A percentile compares a stretch with the other conserved stretches of the same genome.
Evolutionary conservation across 1,139 yeast species (phyloP).

Genomic region (Blastobotrys capitulatus): DNA sequence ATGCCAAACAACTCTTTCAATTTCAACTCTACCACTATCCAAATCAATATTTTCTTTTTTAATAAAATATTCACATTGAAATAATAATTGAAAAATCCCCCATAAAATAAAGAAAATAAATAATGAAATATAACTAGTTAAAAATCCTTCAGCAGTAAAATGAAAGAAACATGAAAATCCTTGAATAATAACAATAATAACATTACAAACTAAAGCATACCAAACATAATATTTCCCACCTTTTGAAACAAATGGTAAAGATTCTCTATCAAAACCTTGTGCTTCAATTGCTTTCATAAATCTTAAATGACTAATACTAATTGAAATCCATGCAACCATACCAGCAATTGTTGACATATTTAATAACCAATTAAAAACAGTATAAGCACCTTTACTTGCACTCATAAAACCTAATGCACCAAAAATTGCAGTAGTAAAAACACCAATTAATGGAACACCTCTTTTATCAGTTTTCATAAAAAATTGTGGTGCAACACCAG

Average conservation of each 20-base stretch:
- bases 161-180: conserved; percentile 60
- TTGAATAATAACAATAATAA: conserved; percentile 52
- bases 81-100: conserved; percentile 45
- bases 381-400: conserved; percentile 33
- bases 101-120: conserved; percentile 51
- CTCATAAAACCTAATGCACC: conserved; percentile 43
- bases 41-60: conserved; percentile 63
- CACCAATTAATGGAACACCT: conserved; percentile 66
- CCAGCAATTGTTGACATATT: conserved; percentile 53
- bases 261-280: conserved; percentile 51
- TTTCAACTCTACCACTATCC: conserved; percentile 67
- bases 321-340: conserved; percentile 61
- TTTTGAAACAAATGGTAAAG: conserved; percentile 52
- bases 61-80: conserved; percentile 48
- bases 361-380: conserved; percentile 50
- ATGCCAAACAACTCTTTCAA: conserved; percentile 18
- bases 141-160: conserved; percentile 58
- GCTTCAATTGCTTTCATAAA: conserved; percentile 59
- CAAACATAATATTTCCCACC: conserved; percentile 12
- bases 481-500: conserved; percentile 47
- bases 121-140: conserved; percentile 64
- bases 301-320: conserved; percentile 57
- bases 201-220: conserved; percentile 43
- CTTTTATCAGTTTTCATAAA: conserved; percentile 41
- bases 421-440: conserved; percentile 46